Evolutionary conservation across 441 rosid species (phyloP), one percentile per base, ranked within the genome.

Genomic region (Bocquillonia castaneifolia): DNA sequence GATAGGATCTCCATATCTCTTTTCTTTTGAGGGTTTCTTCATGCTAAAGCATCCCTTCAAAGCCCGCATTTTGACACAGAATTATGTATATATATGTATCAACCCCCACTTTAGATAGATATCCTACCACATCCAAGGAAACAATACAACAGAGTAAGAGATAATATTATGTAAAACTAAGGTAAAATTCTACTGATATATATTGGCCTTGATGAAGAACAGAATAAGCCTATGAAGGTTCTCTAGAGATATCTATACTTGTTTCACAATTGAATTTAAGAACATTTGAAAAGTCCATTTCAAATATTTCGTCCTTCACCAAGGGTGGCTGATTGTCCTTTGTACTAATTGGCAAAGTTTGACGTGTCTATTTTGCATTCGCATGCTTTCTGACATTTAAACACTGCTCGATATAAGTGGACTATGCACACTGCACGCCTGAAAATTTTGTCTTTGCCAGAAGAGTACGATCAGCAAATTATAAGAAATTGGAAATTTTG

Each of bases 21-120:
- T 53, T 23, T 18, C 60, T 6, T 37, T 57, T 44, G 68, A 64
- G 54, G 29, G 7, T 63, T 72, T 76, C 76, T 72, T 81, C 75
- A 52, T 48, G 74, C 86, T 74, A 50, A 89, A 86, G 72, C 87
- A 84, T 66, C 82, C 57, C 42, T 56, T 71, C 50, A 87, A 69
- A 37, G 91, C 76, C 69, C 23, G 60, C 97, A 86, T 61, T 63
- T 40, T 66, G 44, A 62, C 26, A 45, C 39, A 62, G 60, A 52
- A 47, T 26, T 69, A 56, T 29, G 22, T 13, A 52, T 22, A 15
- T 60, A 44, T 56, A 34, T 18, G 0, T 31, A 20, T 44, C 55
- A 67, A 63, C 0, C 32, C n/a, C 29, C 36, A 31, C 36, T 18
- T 17, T 37, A 28, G 20, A 31, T 54, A 23, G 51, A 45, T 47